Evolutionary conservation across 495 filamentous ascomycete genomes (phyloP), one percentile per base, ranked within the genome.

Genomic region (Podospora tetraspora): DNA sequence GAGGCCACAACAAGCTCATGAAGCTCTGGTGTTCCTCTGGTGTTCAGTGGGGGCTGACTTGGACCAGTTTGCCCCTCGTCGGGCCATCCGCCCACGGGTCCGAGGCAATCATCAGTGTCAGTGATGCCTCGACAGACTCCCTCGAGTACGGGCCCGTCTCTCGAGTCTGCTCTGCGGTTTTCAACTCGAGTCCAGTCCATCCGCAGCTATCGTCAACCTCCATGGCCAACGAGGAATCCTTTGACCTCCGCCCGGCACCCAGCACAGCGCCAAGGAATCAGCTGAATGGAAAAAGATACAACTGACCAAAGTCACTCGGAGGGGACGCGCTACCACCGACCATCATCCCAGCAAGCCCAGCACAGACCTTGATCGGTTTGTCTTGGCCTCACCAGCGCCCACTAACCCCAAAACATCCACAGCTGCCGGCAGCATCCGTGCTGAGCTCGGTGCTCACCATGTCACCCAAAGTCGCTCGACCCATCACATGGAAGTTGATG

Each of bases 361-460:
- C 65, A 66, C 65, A 61, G 65, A 66, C 65, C 57, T 66, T 59
- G 65, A 66, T 66, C 65, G 30, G 29, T 66, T 61, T 66, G 64
- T 60, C 65, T 66, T 60, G 58, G 58, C 65, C 43, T 52, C 57
- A 57, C 63, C 29, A 37, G 63, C 64, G n/a, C 27, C 25, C 64
- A n/a, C 34, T 52, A 19, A 52, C 6, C 43, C 43, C 43, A 6
- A 43, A 19, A 19, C 37, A 16, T 19, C 13, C 13, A 13, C 12
- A 43, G 34, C 16, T 52, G 43, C 43, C 43, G 43, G 43, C 43
- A 52, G 16, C 19, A 52, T 52, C 43, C 43, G 43, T 52, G 16
- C 43, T 52, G 43, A 8, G 5, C 19, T 52, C 16, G 19, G 19
- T 52, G 19, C 13, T n/a, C 16, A 3, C 43, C 43, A 52, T 52